These are phyloP conservation scores for thale cress (Arabidopsis thaliana) DNA, from an alignment of 345 rosid species.

Conservation along the genomic window TAIR10.1 NC_003076.8:3211001-3211500, in stretches of 20 bases:
- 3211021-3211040: not conserved
- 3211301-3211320: constrained; percentile 37
- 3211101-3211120: not conserved
- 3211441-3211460: constrained; percentile 28
- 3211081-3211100: not conserved
- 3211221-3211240: constrained; percentile 8
- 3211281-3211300: not conserved
- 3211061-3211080: not conserved
- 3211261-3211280: constrained; percentile 11
- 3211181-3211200: not conserved
- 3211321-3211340: constrained; percentile 77
- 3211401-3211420: constrained; percentile 20
- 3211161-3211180: not conserved
- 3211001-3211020: not conserved
- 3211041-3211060: not conserved
- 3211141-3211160: constrained; percentile 17
- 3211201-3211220: not conserved
- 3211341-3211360: constrained; percentile 87
- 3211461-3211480: constrained; percentile 24
- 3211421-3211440: not conserved
- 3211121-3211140: constrained; percentile 18
- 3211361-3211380: constrained; percentile 66
- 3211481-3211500: constrained; percentile 11
- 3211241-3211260: not conserved
- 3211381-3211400: constrained; percentile 71